Evolutionary conservation across 2,329 filamentous ascomycete species (phyloP).

Genomic region (Aspergillus quadricinctus): DNA sequence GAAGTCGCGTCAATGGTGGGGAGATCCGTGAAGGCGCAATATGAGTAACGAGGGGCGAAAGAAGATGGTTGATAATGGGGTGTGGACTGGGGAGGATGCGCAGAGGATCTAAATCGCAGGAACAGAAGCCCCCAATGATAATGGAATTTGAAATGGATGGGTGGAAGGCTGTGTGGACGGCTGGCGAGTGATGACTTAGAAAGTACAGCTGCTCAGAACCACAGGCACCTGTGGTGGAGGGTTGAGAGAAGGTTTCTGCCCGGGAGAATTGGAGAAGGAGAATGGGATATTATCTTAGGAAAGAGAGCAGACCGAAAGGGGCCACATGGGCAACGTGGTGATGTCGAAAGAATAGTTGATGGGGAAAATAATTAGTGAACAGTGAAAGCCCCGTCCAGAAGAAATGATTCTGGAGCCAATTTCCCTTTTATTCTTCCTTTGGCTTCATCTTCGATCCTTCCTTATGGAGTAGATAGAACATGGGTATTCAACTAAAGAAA

Average conservation of each 20-base stretch:
- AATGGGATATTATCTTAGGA: slow-evolving; percentile 11
- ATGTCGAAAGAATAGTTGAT: slow-evolving; percentile 11
- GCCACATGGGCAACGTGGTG: slow-evolving; percentile 15
- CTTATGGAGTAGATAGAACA: neutral
- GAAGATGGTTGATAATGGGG: slow-evolving; percentile 8
- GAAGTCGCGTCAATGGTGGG: slow-evolving; percentile 3
- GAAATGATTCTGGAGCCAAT: neutral
- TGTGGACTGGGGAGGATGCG: slow-evolving; percentile 4
- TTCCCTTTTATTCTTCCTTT: neutral
- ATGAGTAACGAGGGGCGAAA: slow-evolving; percentile 10
- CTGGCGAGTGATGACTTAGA: slow-evolving; percentile 1
- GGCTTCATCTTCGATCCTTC: neutral
- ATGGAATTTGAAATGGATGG: neutral
- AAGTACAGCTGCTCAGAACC: neutral
- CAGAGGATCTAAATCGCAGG: slow-evolving; percentile 4
- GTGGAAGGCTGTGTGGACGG: slow-evolving; percentile 1
- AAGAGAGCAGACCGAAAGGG: slow-evolving; percentile 8
- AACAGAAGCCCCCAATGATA: slow-evolving; percentile 13
- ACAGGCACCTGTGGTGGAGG: neutral
- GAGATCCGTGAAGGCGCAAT: slow-evolving; percentile 12
- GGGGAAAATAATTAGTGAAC: slow-evolving; percentile 1
- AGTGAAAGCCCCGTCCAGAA: neutral
- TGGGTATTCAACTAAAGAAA: neutral
- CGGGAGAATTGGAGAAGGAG: slow-evolving; percentile 12
- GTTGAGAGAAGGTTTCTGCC: neutral